Percentiles rank a stretch among this genome's conserved stretches.
Evolutionary conservation across 768 basidiomycete species (phyloP).

Genomic region (Leccinum rimulosum): DNA sequence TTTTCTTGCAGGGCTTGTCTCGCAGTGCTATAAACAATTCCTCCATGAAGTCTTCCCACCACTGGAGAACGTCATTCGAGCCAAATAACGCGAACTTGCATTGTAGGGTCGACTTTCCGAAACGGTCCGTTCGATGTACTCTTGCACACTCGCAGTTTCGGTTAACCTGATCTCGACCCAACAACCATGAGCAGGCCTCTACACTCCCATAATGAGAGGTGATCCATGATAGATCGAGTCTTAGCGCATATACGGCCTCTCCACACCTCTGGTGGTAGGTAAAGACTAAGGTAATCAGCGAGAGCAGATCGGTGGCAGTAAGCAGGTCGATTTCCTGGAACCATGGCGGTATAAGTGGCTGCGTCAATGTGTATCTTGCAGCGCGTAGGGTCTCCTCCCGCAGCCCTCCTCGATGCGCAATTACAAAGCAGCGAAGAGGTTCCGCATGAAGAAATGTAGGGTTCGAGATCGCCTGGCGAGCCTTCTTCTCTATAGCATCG

Average conservation of each 20-base stretch:
- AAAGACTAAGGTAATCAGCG: too few species aligned
- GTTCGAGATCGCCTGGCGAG: background rate
- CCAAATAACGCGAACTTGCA: background rate
- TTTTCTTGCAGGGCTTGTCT: conserved; percentile 18
- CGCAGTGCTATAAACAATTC: conserved; percentile 9
- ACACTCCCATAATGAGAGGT: background rate
- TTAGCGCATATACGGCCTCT: conserved; percentile 7
- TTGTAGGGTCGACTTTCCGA: background rate
- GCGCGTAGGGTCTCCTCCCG: background rate
- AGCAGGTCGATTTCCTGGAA: conserved; percentile 28
- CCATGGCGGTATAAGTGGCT: conserved; percentile 21
- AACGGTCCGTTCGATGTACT: background rate
- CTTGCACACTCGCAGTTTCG: background rate
- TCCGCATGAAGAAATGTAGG: background rate
- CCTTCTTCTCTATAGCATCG: background rate
- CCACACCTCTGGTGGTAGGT: conserved; percentile 20
- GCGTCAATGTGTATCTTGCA: conserved; percentile 19
- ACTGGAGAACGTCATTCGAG: background rate
- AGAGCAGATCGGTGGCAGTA: conserved; percentile 22
- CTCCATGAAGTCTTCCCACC: conserved; percentile 26
- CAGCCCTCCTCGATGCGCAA: background rate
- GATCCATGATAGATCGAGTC: conserved; percentile 12
- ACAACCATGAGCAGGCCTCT: conserved; percentile 11
- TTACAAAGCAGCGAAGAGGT: background rate
- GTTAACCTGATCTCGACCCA: background rate